A percentile compares a stretch with the other conserved stretches of the same genome.
Evolutionary conservation across 208 protist genomes (phyloP).

Genomic region (Vickermania spadyakhi): DNA sequence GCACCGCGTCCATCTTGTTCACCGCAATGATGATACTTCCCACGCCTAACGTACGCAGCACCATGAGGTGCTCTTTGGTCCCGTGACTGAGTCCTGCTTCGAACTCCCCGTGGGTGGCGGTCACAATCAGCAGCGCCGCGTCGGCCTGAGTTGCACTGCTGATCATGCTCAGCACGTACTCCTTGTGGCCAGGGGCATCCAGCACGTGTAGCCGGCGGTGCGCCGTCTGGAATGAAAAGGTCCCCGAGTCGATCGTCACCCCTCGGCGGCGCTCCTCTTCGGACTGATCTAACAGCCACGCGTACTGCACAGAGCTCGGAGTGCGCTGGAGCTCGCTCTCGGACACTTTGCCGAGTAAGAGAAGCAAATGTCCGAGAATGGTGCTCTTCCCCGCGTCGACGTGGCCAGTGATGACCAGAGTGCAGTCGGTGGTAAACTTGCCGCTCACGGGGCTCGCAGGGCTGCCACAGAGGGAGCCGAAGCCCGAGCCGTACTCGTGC

Average conservation of each 20-base stretch:
- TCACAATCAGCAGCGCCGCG: slow-evolving; percentile 96
- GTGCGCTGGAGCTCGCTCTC: slow-evolving; percentile 78
- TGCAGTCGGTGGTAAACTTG: slow-evolving; percentile 57
- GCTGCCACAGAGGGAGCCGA: background rate
- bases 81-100: slow-evolving; percentile 97
- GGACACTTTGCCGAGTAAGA: slow-evolving; percentile 55
- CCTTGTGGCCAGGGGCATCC: slow-evolving; percentile 93
- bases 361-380: slow-evolving; percentile 78
- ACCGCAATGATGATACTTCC: slow-evolving; percentile 94
- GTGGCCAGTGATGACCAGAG: slow-evolving; percentile 79
- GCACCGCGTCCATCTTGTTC: slow-evolving; percentile 99
- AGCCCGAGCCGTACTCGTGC: background rate
- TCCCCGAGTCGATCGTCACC: slow-evolving; percentile 92
- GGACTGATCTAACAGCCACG: slow-evolving; percentile 93
- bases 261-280: slow-evolving; percentile 94
- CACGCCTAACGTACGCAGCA: slow-evolving; percentile 97
- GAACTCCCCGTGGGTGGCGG: slow-evolving; percentile 95
- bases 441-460: slow-evolving; percentile 6
- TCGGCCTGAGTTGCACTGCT: slow-evolving; percentile 96
- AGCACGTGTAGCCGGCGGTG: slow-evolving; percentile 80
- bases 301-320: slow-evolving; percentile 85
- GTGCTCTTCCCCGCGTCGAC: slow-evolving; percentile 86
- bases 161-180: slow-evolving; percentile 98
- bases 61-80: slow-evolving; percentile 95
- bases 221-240: slow-evolving; percentile 88